A percentile compares a stretch with the other conserved stretches of the same genome.
These are phyloP conservation scores for Colletotrichum tabaci DNA, from an alignment of 2,329 filamentous ascomycete species.

Conservation along the genomic window DNA sequence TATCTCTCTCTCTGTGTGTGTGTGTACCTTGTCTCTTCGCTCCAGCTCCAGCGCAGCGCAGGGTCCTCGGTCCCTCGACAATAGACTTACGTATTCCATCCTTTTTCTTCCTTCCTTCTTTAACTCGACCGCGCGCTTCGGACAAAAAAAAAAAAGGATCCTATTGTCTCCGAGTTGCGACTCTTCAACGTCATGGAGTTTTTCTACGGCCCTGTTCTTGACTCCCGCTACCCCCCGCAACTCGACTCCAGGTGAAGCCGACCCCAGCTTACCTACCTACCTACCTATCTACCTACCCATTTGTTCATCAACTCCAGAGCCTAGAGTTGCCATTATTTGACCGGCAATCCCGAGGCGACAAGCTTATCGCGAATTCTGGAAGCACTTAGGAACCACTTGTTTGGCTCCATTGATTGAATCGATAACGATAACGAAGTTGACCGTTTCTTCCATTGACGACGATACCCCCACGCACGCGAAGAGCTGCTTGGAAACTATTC, in stretches of 20 bases:
- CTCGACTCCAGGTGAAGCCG: conserved; percentile 29
- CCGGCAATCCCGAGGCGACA: not conserved
- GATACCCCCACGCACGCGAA: not conserved
- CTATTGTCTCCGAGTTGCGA: conserved; percentile 10
- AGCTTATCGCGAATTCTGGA: conserved; percentile 8
- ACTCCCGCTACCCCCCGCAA: conserved; percentile 24
- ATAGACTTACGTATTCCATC: conserved; percentile 41
- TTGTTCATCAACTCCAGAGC: conserved; percentile 1
- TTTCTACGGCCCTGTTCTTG: conserved; percentile 9
- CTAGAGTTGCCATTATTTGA: not conserved
- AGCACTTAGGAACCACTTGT: not conserved
- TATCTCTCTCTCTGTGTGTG: not conserved
- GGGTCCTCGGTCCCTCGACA: conserved; percentile 39
- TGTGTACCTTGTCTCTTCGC: not conserved
- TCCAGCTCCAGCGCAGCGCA: conserved; percentile 22
- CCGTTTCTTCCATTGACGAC: conserved; percentile 7
- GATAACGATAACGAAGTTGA: conserved; percentile 28
- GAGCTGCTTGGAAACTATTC: too few species aligned
- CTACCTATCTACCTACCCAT: not conserved
- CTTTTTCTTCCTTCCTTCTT: conserved; percentile 19
- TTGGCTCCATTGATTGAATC: conserved; percentile 1
- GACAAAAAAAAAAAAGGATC: conserved; percentile 22
- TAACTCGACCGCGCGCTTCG: conserved; percentile 39
- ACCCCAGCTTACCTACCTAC: not conserved
- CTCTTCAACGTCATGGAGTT: conserved; percentile 40